Evolutionary conservation across 139 green algal genomes (phyloP), one percentile per base, ranked within the genome.

Genomic region (Chlorella sorokiniana): DNA sequence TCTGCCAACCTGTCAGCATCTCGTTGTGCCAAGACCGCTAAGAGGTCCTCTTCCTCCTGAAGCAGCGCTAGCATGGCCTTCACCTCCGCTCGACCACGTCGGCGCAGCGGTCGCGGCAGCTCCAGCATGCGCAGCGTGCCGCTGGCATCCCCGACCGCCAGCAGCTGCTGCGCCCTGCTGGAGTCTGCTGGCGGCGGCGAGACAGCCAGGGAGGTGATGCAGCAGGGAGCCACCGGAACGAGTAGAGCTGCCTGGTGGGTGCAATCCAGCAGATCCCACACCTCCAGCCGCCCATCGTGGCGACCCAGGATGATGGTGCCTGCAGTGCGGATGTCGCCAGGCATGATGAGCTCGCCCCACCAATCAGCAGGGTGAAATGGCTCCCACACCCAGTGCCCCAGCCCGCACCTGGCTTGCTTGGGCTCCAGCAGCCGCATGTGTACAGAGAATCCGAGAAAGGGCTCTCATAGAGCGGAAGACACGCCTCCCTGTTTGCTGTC

Each of bases 251-350:
- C 88, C 86, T 95, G 89, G 82, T 97, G 90, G 18, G 79, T 92
- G 73, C 93, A 90, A 81, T 96, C 93, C 31, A 96, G 83, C 69
- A 96, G 81, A 78, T 96, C 93, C 93, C 93, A 96, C 8, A 93
- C 85, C 67, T 96, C 91, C 71, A 96, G 75, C 69, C 76, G 78
- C 25, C 93, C 92, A 33, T 88, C 88, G 33, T 82, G 79, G 25
- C 91, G 83, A 0, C 88, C 86, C 10, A 94, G 71, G 69, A 92
- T 92, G 41, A 96, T 64, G 45, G 96, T 90, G 0, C 87, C 93
- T 89, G 76, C 61, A 83, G 6, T 18, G 31, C 37, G 33, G 35
- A 48, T 51, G 45, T 14, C 1, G 31, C 1, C 1, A 25, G 27
- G 4, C 20, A 18, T 52, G 27, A 22, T 67, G n/a, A 69, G 38